phyloP scores from a whole-genome alignment of 2,329 filamentous ascomycete genomes.

The Aurifilum marmelostoma region DNA sequence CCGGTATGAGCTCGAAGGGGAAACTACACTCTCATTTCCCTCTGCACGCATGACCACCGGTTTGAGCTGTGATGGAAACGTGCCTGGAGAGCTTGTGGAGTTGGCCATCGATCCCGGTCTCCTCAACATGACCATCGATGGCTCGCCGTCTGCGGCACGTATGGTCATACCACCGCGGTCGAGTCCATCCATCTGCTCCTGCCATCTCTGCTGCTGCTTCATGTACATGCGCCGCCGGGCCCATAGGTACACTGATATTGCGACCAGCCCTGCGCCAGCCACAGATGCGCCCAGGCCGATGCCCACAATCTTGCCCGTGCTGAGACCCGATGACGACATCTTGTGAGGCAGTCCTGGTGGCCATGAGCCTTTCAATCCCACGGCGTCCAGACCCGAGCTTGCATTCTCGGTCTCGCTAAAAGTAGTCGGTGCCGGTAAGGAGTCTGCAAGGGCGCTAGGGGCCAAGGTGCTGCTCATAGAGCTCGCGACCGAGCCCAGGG shows the following conservation, averaged over 20 bases:
- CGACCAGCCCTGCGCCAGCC: constrained; percentile 14
- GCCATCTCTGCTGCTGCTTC: constrained; percentile 19
- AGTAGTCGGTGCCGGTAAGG: background rate
- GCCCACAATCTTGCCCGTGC: constrained; percentile 13
- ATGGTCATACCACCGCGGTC: background rate
- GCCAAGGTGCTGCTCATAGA: background rate
- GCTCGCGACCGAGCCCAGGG: background rate
- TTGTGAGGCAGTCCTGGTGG: background rate
- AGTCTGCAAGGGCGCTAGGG: constrained; percentile 7
- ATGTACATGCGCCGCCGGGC: constrained; percentile 20
- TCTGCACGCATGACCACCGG: background rate
- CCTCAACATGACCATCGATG: constrained; percentile 8
- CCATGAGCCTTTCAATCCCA: background rate
- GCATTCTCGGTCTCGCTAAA: background rate
- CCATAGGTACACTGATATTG: constrained; percentile 18
- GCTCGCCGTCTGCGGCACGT: constrained; percentile 6
- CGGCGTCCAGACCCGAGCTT: background rate
- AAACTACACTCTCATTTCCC: background rate
- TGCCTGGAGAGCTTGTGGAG: background rate
- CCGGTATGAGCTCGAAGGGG: constrained; percentile 7
- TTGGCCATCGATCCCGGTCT: background rate
- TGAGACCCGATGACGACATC: background rate
- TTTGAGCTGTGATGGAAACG: background rate
- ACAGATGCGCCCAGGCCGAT: constrained; percentile 18
- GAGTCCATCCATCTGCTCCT: constrained; percentile 5